These are phyloP conservation scores for Fallopia convolvulus DNA, from an alignment of 148 eudicot genomes.

Conservation along the genomic window DNA sequence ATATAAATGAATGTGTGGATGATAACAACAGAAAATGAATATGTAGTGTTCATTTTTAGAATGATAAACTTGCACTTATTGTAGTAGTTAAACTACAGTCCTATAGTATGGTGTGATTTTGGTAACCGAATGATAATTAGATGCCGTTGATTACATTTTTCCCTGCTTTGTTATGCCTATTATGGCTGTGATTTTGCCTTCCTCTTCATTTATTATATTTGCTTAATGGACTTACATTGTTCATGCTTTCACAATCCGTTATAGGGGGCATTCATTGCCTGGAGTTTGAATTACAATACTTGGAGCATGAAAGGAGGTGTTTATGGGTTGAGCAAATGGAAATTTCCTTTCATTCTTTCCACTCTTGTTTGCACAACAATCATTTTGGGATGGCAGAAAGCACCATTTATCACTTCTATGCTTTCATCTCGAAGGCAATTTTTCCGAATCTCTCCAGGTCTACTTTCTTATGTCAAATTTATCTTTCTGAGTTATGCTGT, in stretches of 20 bases:
- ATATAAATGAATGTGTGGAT: neutral
- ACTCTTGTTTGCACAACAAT: slow-evolving; percentile 40
- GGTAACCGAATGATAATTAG: neutral
- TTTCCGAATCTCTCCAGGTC: slow-evolving; percentile 25
- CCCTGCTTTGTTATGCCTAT: neutral
- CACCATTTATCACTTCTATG: slow-evolving; percentile 36
- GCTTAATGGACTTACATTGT: neutral
- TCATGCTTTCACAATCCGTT: neutral
- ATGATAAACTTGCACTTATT: neutral
- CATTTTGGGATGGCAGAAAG: slow-evolving; percentile 47
- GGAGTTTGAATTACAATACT: neutral
- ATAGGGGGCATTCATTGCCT: neutral
- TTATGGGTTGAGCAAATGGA: slow-evolving; percentile 29
- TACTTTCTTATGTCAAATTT: neutral
- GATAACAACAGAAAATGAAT: neutral
- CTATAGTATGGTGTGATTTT: neutral
- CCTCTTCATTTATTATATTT: neutral
- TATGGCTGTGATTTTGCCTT: neutral
- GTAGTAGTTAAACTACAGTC: neutral
- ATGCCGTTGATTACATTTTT: neutral
- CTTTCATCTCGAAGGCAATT: slow-evolving; percentile 29
- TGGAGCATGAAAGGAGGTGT: slow-evolving; percentile 39
- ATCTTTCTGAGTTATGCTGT: neutral
- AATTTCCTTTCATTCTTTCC: slow-evolving; percentile 35
- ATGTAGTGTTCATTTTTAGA: neutral